Conservation (phyloP, 805 yeast species). For the Suhomyces sp. region DNA sequence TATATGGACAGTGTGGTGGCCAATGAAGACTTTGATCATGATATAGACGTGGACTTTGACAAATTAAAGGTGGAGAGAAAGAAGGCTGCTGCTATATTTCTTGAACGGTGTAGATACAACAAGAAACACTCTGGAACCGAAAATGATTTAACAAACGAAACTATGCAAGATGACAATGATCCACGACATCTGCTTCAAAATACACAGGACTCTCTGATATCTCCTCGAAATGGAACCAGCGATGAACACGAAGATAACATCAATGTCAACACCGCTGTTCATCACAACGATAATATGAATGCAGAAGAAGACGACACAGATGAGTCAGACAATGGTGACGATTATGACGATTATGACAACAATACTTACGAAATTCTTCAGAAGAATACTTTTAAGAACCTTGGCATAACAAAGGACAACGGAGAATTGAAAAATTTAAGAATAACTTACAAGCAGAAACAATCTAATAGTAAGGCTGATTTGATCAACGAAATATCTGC, state of each 20-base stretch:
- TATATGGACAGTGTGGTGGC: constrained; percentile 21
- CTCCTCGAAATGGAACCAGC: too few species aligned
- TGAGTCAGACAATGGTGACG: neutral
- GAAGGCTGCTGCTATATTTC: neutral
- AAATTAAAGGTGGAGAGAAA: constrained; percentile 1
- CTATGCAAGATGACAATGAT: too few species aligned
- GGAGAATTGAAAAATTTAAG: neutral
- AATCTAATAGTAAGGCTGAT: constrained; percentile 19
- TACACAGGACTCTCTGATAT: too few species aligned
- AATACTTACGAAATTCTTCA: too few species aligned
- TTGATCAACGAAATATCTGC: constrained; percentile 23
- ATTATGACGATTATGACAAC: neutral
- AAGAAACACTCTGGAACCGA: too few species aligned
- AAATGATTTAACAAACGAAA: too few species aligned
- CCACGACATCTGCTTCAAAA: too few species aligned
- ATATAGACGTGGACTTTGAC: constrained; percentile 11
- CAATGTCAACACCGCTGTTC: too few species aligned
- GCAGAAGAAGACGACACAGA: constrained; percentile 9
- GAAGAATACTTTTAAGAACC: constrained; percentile 2
- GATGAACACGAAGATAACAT: too few species aligned
- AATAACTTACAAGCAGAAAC: constrained; percentile 9
- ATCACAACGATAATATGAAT: constrained; percentile 9
- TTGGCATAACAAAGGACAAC: constrained; percentile 5
- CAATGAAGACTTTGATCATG: constrained; percentile 7
- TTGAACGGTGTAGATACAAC: too few species aligned